phyloP scores from a whole-genome alignment of 805 yeast genomes.

The Wickerhamomyces bovis region DNA sequence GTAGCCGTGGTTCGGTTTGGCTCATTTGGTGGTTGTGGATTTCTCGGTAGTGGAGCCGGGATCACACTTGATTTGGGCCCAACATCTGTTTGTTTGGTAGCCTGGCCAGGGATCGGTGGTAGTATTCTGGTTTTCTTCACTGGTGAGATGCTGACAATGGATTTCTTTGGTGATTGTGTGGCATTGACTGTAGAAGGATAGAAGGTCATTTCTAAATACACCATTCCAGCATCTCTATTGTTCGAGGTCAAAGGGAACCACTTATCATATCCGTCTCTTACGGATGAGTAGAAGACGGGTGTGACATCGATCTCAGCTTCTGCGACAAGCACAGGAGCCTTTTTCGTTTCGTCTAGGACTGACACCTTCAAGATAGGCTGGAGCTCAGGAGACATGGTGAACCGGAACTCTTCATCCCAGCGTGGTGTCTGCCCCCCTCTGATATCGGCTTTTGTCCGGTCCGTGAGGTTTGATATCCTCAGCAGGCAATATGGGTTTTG shows the following conservation, averaged over 20 bases:
- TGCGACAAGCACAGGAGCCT: conserved; percentile 83
- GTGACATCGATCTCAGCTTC: conserved; percentile 73
- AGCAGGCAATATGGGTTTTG: conserved; percentile 89
- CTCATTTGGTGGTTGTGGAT: not conserved
- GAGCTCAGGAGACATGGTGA: conserved; percentile 56
- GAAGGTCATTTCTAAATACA: conserved; percentile 88
- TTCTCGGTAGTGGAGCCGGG: conserved; percentile 22
- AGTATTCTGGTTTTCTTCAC: conserved; percentile 17
- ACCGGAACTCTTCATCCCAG: conserved; percentile 76
- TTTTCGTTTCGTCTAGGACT: conserved; percentile 78
- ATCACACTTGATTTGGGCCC: conserved; percentile 3
- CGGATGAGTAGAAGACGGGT: conserved; percentile 59
- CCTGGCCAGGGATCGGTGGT: conserved; percentile 25
- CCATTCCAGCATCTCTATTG: conserved; percentile 77
- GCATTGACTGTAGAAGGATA: conserved; percentile 46
- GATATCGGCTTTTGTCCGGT: conserved; percentile 67
- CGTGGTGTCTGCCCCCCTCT: conserved; percentile 94
- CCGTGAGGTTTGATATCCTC: conserved; percentile 75
- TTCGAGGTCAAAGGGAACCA: conserved; percentile 75
- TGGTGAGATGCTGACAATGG: not conserved
- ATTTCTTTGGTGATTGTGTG: conserved; percentile 2
- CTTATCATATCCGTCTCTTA: conserved; percentile 71
- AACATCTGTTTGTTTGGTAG: not conserved
- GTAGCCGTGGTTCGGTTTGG: not conserved
- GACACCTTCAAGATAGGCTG: conserved; percentile 62